These are phyloP conservation scores for Neopestalotiopsis sp. DNA, from an alignment of 2,329 filamentous ascomycete genomes.

Conservation along the genomic window DNA sequence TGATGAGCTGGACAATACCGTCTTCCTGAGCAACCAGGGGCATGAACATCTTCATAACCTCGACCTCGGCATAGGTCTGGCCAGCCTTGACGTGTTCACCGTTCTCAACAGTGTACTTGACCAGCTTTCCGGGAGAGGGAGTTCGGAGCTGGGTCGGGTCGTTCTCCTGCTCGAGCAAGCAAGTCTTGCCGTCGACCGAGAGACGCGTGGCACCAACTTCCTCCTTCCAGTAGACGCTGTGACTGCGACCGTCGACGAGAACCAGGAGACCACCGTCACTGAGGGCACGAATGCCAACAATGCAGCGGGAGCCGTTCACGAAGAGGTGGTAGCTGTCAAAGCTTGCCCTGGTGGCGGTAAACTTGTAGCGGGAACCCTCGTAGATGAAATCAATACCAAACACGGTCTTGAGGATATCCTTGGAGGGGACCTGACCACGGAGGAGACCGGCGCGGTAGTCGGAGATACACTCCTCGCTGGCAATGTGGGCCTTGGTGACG, in stretches of 20 bases:
- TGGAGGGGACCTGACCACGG: constrained; percentile 96
- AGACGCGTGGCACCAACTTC: constrained; percentile 94
- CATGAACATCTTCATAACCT: constrained; percentile 99
- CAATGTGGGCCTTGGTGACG: constrained; percentile 90
- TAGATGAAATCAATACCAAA: constrained; percentile 99
- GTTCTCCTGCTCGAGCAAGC: constrained; percentile 96
- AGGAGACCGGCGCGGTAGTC: constrained; percentile 90
- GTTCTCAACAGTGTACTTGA: constrained; percentile 97
- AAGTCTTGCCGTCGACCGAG: constrained; percentile 98
- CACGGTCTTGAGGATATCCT: constrained; percentile 96
- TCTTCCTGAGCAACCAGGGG: constrained; percentile 93
- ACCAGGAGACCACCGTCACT: constrained; percentile 93
- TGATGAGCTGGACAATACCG: constrained; percentile 96
- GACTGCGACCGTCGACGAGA: constrained; percentile 87
- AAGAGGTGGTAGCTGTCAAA: constrained; percentile 95
- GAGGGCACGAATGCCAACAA: constrained; percentile 88
- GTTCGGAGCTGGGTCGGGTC: constrained; percentile 96
- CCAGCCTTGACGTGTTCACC: constrained; percentile 91
- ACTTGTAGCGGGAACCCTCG: constrained; percentile 95
- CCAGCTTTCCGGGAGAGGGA: constrained; percentile 94
- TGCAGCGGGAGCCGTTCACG: constrained; percentile 97
- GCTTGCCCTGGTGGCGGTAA: constrained; percentile 93
- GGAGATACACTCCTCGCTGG: constrained; percentile 86
- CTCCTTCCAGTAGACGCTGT: constrained; percentile 99
- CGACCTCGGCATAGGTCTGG: constrained; percentile 93